A percentile compares a stretch with the other conserved stretches of the same genome.
Conservation (phyloP, 148 eudicot species). For the Rhododendron vialii region DNA sequence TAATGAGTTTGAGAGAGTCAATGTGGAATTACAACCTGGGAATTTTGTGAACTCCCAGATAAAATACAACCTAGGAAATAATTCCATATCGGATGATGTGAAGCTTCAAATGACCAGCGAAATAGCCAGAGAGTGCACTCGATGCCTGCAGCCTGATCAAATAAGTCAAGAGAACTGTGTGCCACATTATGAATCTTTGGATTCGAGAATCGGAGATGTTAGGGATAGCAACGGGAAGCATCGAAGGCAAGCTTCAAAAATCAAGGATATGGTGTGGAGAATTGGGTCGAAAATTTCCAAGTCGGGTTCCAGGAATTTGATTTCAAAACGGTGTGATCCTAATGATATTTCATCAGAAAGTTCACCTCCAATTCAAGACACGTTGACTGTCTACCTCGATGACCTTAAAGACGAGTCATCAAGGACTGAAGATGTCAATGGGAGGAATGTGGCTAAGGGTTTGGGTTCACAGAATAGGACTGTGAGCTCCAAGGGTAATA, state of each 20-base stretch:
- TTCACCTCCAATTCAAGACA: background rate
- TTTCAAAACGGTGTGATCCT: background rate
- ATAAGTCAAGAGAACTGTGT: background rate
- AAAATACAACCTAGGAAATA: conserved; percentile 9
- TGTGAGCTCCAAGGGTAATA: background rate
- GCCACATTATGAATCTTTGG: background rate
- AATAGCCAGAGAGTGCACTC: conserved; percentile 1
- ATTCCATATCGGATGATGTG: background rate
- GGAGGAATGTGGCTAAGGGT: background rate
- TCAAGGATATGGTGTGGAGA: conserved; percentile 2
- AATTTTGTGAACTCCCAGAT: conserved; percentile 22
- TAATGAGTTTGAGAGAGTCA: conserved; percentile 14
- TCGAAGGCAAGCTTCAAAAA: background rate
- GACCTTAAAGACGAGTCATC: background rate
- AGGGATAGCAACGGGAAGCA: background rate
- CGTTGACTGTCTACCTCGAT: background rate
- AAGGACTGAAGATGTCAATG: background rate
- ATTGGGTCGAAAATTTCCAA: background rate
- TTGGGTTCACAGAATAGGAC: background rate
- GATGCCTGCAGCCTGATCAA: background rate
- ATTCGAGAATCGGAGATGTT: background rate
- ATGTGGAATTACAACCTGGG: conserved; percentile 22
- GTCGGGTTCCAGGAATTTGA: background rate
- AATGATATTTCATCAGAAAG: background rate
- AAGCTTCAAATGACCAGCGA: conserved; percentile 11